Base-by-base conservation (phyloP, 768 basidiomycete genomes). In the Phaffia tasmanica region DNA sequence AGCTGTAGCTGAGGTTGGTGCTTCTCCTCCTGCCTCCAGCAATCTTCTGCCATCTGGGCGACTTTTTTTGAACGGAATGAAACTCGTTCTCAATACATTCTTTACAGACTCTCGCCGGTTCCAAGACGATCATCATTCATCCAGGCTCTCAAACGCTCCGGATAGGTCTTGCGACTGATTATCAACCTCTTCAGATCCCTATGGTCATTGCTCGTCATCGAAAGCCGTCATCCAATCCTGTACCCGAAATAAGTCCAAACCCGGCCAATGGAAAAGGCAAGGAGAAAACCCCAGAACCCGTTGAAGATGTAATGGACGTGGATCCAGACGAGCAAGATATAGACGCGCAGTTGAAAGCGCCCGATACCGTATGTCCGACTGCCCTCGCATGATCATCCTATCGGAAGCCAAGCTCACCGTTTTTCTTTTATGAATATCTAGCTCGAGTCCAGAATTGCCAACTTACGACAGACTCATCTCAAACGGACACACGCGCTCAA, bases 361-460 rank as follows among this genome's bases (percentile, higher is more conserved):
- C 47, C 23, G n/a, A 57, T 23, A 16, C 46, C 21, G 54, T 16
- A 35, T 32, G 47, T 29, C 25, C 46, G 55, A 54, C 32, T 46
- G 27, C 27, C 42, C 25, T 25, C 18, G 8, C 14, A 15, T 35
- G 9, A n/a, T 23, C 65, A 19, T 30, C 27, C 64, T 55, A 42
- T 5, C 11, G 11, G 35, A 42, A 42, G 35, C 35, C 4, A 42
- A 11, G 35, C 35, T 42, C 6, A 42, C 35, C 35, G 11, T 4
- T 5, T 48, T 23, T 49, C n/a, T 29, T 32, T 21, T 14, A 27
- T 27, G 18, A 51, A 21, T 30, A 47, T 62, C 18, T 69, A 76
- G 70, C 68, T 90, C 67, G 84, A 88, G 68, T 80, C 81, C 27
- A 90, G 90, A 73, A 81, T 94, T 30, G 80, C 84, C 27, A 74